Percentiles rank a stretch among this genome's conserved stretches.
Conservation (phyloP, 164 flowering plant species). For the Nymphaea colorata region DNA sequence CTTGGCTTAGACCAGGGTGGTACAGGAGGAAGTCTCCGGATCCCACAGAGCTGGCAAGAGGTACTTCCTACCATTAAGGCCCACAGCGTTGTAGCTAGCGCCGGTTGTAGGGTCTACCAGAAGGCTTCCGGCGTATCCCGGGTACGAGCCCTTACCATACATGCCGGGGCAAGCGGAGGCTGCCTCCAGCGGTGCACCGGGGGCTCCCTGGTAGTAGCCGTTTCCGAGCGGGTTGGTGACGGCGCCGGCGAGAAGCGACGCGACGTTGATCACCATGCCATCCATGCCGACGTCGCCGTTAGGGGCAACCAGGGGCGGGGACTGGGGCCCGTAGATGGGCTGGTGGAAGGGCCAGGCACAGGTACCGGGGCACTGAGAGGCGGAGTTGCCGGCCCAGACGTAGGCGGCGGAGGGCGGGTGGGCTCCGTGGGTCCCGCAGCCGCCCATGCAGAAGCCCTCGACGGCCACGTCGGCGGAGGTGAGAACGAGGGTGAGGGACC, state of each 20-base stretch:
- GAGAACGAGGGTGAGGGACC: slow-evolving; percentile 1
- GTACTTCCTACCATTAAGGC: slow-evolving; percentile 12
- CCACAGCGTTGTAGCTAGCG: slow-evolving; percentile 14
- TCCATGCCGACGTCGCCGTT: slow-evolving; percentile 15
- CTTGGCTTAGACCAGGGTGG: slow-evolving; percentile 4
- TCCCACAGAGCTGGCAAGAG: slow-evolving; percentile 15
- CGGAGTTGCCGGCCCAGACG: slow-evolving; percentile 14
- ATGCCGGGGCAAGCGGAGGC: slow-evolving; percentile 12
- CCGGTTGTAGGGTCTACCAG: slow-evolving; percentile 9
- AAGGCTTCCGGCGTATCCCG: slow-evolving; percentile 13
- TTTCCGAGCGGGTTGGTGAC: slow-evolving; percentile 10
- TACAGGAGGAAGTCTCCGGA: slow-evolving; percentile 7
- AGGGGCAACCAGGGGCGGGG: slow-evolving; percentile 12
- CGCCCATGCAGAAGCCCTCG: slow-evolving; percentile 12
- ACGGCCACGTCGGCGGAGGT: slow-evolving; percentile 10
- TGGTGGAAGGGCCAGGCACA: slow-evolving; percentile 13
- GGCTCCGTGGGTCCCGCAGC: slow-evolving; percentile 10
- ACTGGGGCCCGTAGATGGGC: slow-evolving; percentile 14
- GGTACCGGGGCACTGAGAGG: slow-evolving; percentile 10
- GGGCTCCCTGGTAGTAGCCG: slow-evolving; percentile 13
- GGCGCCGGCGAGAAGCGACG: slow-evolving; percentile 8
- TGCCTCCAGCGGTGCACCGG: slow-evolving; percentile 15
- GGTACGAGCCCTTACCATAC: slow-evolving; percentile 12
- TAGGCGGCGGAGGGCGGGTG: background rate
- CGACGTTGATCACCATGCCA: slow-evolving; percentile 14